These are phyloP conservation scores for Colletotrichum sp. DNA, from an alignment of 2,329 filamentous ascomycete species.

Conservation along the genomic window DNA sequence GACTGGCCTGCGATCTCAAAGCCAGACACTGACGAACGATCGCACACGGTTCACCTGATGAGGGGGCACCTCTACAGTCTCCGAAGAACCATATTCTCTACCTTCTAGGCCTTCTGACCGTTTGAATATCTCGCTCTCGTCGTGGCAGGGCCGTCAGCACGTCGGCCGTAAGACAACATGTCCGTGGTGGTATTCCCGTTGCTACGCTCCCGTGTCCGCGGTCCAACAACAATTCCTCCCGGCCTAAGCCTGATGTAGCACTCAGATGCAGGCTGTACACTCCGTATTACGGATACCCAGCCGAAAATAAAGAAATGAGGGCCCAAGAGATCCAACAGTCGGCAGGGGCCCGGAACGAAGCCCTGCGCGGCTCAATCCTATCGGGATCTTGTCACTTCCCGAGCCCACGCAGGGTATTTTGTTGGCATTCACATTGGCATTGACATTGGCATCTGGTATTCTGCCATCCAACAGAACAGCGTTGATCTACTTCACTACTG, in stretches of 20 bases:
- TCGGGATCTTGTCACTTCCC: slow-evolving; percentile 11
- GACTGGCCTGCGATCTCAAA: neutral
- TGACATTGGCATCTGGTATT: neutral
- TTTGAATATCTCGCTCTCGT: neutral
- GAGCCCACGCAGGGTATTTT: neutral
- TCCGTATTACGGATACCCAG: neutral
- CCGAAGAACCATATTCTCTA: neutral
- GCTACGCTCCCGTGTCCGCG: neutral
- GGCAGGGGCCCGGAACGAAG: neutral
- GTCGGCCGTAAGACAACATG: neutral
- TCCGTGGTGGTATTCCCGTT: neutral
- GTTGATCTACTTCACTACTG: too few relatives aligned
- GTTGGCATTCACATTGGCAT: neutral
- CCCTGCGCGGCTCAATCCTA: neutral
- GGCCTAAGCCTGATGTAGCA: neutral
- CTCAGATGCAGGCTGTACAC: neutral
- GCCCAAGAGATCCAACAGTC: neutral
- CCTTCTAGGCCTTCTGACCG: neutral
- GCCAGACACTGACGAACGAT: neutral
- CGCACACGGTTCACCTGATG: slow-evolving; percentile 7
- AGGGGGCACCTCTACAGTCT: neutral
- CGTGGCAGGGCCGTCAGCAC: neutral
- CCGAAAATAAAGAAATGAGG: neutral
- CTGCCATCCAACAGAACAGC: neutral
- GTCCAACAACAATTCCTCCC: neutral